These are phyloP conservation scores for Xylaria scruposa DNA, from an alignment of 495 filamentous ascomycete species.

Conservation along the genomic window DNA sequence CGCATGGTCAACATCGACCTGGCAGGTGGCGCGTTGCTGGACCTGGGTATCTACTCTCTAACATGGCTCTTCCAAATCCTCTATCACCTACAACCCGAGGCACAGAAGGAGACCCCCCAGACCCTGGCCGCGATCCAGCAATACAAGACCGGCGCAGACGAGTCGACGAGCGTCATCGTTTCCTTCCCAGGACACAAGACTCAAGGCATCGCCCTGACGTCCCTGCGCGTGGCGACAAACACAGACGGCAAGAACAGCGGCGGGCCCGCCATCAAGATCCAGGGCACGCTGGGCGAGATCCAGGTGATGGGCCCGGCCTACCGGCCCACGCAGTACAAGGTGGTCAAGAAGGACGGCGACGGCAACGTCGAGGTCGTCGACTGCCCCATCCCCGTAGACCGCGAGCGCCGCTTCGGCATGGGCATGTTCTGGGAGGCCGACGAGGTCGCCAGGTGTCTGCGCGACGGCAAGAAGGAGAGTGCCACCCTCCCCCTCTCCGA, in stretches of 20 bases:
- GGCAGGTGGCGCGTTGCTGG: conserved; percentile 83
- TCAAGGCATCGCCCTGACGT: conserved; percentile 81
- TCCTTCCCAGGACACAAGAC: conserved; percentile 71
- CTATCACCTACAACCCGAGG: conserved; percentile 76
- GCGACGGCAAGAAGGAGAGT: conserved; percentile 84
- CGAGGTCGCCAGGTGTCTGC: conserved; percentile 81
- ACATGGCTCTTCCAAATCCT: conserved; percentile 95
- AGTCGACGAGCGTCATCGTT: conserved; percentile 78
- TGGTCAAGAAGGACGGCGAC: conserved; percentile 57
- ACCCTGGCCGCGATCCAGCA: conserved; percentile 70
- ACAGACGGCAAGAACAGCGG: conserved; percentile 66
- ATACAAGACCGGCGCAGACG: conserved; percentile 85
- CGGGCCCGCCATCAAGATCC: conserved; percentile 78
- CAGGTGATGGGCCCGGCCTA: conserved; percentile 79
- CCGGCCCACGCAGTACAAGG: conserved; percentile 68
- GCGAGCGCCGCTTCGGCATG: conserved; percentile 62
- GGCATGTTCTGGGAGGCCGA: conserved; percentile 98
- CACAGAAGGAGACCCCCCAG: conserved; percentile 54
- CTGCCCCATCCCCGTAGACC: conserved; percentile 66
- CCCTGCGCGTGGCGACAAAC: conserved; percentile 70
- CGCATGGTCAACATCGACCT: conserved; percentile 89
- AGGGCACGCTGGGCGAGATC: conserved; percentile 86
- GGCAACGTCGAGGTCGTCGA: conserved; percentile 63
- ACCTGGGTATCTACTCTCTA: conserved; percentile 86
- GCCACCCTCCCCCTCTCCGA: conserved; percentile 76